Evolutionary conservation across 2,329 filamentous ascomycete genomes (phyloP).

Genomic region (Furcasterigmium furcatum): DNA sequence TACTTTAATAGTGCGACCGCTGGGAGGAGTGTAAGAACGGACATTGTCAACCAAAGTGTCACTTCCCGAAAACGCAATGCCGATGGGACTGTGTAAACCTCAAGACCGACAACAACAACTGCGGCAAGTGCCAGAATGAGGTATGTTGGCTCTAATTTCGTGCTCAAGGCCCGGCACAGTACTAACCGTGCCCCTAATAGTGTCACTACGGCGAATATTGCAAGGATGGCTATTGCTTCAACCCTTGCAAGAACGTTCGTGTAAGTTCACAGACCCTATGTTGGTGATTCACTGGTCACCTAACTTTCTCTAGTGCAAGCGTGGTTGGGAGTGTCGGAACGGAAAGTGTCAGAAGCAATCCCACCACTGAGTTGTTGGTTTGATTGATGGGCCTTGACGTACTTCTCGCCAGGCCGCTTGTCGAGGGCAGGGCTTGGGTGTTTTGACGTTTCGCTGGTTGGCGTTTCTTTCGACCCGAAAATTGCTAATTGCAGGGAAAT

Average conservation of each 20-base stretch:
- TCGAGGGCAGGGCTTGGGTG: no score
- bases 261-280: not conserved
- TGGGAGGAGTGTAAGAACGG: not conserved
- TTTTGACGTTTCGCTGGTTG: no score
- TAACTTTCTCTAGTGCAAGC: not conserved
- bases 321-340: not conserved
- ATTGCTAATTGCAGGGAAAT: no score
- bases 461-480: no score
- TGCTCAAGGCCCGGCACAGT: no score
- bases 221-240: no score
- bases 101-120: not conserved
- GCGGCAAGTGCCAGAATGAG: not conserved
- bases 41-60: not conserved
- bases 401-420: no score
- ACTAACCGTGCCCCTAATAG: no score
- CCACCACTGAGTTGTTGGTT: not conserved
- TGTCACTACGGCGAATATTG: no score
- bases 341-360: not conserved
- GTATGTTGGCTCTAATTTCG: no score
- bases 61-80: not conserved
- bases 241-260: not conserved
- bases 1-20: not conserved
- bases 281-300: not conserved
- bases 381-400: no score
- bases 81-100: not conserved